Evolutionary conservation across 768 basidiomycete species (phyloP).

Genomic region (Cystofilobasidium macerans): DNA sequence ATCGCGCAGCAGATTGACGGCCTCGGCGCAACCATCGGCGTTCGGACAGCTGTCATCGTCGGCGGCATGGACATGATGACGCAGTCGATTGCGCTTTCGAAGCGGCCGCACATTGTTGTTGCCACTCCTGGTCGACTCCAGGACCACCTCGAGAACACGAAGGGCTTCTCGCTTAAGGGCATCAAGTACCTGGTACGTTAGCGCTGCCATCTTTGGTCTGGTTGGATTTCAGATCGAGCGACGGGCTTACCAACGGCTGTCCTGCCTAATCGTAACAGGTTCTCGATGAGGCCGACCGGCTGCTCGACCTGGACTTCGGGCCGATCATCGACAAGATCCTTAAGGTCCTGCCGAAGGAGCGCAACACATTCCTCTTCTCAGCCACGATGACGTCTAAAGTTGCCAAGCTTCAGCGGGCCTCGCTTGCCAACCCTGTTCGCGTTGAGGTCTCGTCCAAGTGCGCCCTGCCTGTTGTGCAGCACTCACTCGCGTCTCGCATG

Average conservation of each 20-base stretch:
- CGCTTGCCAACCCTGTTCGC: slow-evolving; percentile 80
- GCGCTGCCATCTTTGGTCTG: neutral
- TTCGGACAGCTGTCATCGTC: slow-evolving; percentile 80
- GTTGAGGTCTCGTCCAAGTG: slow-evolving; percentile 90
- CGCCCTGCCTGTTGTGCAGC: slow-evolving; percentile 31
- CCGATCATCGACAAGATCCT: slow-evolving; percentile 92
- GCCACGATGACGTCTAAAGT: slow-evolving; percentile 99
- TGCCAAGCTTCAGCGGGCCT: slow-evolving; percentile 86
- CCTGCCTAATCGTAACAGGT: slow-evolving; percentile 47
- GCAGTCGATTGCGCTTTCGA: slow-evolving; percentile 83
- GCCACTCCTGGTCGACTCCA: slow-evolving; percentile 88
- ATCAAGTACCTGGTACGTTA: slow-evolving; percentile 73
- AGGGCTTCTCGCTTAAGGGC: slow-evolving; percentile 77
- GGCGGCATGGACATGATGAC: slow-evolving; percentile 87
- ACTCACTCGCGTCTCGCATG: neutral
- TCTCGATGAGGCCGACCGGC: slow-evolving; percentile 91
- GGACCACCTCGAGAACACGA: slow-evolving; percentile 92
- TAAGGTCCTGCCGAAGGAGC: slow-evolving; percentile 84
- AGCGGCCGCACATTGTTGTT: slow-evolving; percentile 86
- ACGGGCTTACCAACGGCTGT: neutral
- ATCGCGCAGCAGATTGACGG: slow-evolving; percentile 95
- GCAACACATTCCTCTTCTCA: slow-evolving; percentile 91
- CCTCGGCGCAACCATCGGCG: slow-evolving; percentile 83
- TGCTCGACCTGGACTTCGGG: slow-evolving; percentile 94
- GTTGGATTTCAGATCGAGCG: neutral